Conservation (phyloP, 441 rosid genomes). For the Capsella rubella region DNA sequence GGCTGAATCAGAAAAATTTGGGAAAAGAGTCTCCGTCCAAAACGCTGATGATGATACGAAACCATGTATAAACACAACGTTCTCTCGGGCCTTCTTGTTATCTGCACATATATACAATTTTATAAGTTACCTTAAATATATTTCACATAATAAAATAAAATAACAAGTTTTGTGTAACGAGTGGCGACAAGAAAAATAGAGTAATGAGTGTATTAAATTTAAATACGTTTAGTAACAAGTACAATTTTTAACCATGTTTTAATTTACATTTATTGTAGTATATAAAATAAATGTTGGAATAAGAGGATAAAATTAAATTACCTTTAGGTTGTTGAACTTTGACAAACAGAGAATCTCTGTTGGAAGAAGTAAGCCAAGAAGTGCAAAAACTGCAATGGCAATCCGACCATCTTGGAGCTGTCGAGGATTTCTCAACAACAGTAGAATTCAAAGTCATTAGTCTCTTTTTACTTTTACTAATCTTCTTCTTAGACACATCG, state of each 20-base stretch:
- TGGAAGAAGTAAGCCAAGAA: slow-evolving; percentile 65
- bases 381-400: slow-evolving; percentile 79
- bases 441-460: slow-evolving; percentile 65
- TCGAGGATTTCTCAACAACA: slow-evolving; percentile 75
- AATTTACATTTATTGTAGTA: background rate
- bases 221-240: background rate
- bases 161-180: background rate
- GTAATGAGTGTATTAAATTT: background rate
- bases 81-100: slow-evolving; percentile 59
- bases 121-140: background rate
- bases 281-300: background rate
- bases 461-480: slow-evolving; percentile 45
- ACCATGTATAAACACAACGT: slow-evolving; percentile 90
- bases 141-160: background rate
- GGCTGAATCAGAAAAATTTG: slow-evolving; percentile 70
- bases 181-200: background rate
- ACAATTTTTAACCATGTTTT: background rate
- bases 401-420: slow-evolving; percentile 90
- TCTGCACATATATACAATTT: slow-evolving; percentile 44
- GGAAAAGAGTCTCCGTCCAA: slow-evolving; percentile 95
- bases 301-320: slow-evolving; percentile 27
- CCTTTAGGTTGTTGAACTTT: slow-evolving; percentile 76
- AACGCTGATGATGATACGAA: slow-evolving; percentile 93
- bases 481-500: slow-evolving; percentile 43
- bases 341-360: slow-evolving; percentile 70